phyloP scores from a whole-genome alignment of 331 rosid genomes.

The Rhamnella rubrinervis region DNA sequence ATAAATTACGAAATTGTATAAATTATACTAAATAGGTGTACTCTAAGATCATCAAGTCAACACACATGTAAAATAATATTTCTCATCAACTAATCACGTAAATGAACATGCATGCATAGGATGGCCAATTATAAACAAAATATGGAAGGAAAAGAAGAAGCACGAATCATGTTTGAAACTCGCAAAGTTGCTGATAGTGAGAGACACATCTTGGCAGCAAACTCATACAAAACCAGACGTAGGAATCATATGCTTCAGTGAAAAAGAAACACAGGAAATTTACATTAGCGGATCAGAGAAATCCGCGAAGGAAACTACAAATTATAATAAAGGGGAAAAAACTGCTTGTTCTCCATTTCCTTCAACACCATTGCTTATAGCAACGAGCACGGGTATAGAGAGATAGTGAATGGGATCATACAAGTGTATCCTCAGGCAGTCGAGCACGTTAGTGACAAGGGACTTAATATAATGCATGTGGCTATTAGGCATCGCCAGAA shows the following conservation, averaged over 20 bases:
- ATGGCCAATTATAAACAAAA: not conserved
- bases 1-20: no score
- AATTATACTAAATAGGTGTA: no score
- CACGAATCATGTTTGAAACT: not conserved
- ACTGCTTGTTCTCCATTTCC: not conserved
- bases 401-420: conserved; percentile 19
- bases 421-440: conserved; percentile 23
- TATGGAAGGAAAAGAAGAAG: not conserved
- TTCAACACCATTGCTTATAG: conserved; percentile 16
- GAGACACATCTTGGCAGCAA: not conserved
- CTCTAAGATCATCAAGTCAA: no score
- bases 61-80: no score
- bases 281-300: not conserved
- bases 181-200: not conserved
- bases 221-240: not conserved
- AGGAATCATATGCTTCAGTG: not conserved
- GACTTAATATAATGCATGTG: conserved; percentile 23
- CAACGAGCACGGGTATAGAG: conserved; percentile 18
- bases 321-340: not conserved
- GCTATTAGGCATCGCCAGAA: conserved; percentile 27
- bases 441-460: not conserved
- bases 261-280: not conserved
- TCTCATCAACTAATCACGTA: no score
- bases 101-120: not conserved
- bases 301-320: not conserved